These are phyloP conservation scores for Poterioochromonas sp. DNA, from an alignment of 352 stramenopile genomes.

Conservation along the genomic window DNA sequence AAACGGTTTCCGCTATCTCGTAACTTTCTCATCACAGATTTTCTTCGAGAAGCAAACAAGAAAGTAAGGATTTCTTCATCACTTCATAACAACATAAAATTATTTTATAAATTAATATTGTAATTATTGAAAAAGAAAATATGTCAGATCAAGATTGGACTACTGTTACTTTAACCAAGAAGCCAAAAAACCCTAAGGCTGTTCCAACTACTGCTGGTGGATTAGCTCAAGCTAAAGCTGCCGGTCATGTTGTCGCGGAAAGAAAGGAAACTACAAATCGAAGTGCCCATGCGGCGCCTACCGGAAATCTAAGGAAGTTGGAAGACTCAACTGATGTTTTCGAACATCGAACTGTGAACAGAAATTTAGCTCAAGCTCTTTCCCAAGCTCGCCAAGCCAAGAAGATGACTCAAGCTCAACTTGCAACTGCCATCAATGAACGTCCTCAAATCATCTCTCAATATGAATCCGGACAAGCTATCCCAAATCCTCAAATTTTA, in stretches of 20 bases:
- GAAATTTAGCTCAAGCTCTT: constrained; percentile 71
- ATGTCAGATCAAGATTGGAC: constrained; percentile 32
- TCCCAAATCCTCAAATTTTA: constrained; percentile 95
- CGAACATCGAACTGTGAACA: constrained; percentile 52
- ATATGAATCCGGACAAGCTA: constrained; percentile 92
- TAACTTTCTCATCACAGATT: no score
- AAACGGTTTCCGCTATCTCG: no score
- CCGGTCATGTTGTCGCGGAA: constrained; percentile 5
- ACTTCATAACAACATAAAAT: no score
- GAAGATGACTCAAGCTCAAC: constrained; percentile 96
- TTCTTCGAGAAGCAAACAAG: no score
- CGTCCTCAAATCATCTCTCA: constrained; percentile 92
- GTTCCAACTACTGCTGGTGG: neutral
- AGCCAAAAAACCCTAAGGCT: neutral
- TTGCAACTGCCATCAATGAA: constrained; percentile 85
- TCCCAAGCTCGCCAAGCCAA: constrained; percentile 89
- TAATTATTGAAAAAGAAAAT: no score
- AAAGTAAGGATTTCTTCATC: no score
- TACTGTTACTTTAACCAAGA: constrained; percentile 22
- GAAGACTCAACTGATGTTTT: constrained; percentile 77
- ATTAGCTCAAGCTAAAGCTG: constrained; percentile 9
- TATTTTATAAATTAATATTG: no score
- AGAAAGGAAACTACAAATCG: constrained; percentile 54
- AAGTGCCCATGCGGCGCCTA: constrained; percentile 60
- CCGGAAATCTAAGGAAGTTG: constrained; percentile 73